A percentile compares a stretch with the other conserved stretches of the same genome.
These are phyloP conservation scores for Aspergillus indologenus DNA, from an alignment of 495 filamentous ascomycete genomes.

Conservation along the genomic window DNA sequence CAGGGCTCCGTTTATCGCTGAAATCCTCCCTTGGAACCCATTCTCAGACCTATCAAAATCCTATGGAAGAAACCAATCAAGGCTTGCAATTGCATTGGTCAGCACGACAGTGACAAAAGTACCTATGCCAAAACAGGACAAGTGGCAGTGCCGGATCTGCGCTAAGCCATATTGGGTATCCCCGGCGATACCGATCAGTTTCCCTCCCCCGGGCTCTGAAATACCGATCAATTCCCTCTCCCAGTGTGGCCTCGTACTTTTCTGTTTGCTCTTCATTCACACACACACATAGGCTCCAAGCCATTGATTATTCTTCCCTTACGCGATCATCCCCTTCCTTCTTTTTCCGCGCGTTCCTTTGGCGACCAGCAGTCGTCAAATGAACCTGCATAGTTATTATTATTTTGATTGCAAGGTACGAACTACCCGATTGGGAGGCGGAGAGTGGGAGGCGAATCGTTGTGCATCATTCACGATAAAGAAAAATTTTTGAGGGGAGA, in stretches of 20 bases:
- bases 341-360: constrained; percentile 56
- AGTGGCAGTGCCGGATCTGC: constrained; percentile 15
- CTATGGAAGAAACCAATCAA: not conserved
- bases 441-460: not conserved
- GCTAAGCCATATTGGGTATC: constrained; percentile 16
- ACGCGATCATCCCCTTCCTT: constrained; percentile 3
- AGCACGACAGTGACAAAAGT: constrained; percentile 4
- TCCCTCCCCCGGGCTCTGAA: constrained; percentile 13
- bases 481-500: too few species aligned
- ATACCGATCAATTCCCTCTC: constrained; percentile 19
- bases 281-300: constrained; percentile 4
- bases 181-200: constrained; percentile 15
- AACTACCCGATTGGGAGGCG: not conserved
- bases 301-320: constrained; percentile 2
- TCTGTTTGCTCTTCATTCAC: constrained; percentile 1
- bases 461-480: not conserved
- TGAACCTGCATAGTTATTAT: constrained; percentile 58
- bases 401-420: constrained; percentile 49
- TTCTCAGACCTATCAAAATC: not conserved
- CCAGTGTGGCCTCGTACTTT: not conserved
- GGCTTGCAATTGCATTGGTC: not conserved
- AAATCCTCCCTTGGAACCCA: not conserved
- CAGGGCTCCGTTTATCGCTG: not conserved
- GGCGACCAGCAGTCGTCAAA: constrained; percentile 56
- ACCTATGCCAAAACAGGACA: constrained; percentile 9